Conservation (phyloP, 192 early-diverging fungal genomes). For the Lobosporangium transversale region DNA sequence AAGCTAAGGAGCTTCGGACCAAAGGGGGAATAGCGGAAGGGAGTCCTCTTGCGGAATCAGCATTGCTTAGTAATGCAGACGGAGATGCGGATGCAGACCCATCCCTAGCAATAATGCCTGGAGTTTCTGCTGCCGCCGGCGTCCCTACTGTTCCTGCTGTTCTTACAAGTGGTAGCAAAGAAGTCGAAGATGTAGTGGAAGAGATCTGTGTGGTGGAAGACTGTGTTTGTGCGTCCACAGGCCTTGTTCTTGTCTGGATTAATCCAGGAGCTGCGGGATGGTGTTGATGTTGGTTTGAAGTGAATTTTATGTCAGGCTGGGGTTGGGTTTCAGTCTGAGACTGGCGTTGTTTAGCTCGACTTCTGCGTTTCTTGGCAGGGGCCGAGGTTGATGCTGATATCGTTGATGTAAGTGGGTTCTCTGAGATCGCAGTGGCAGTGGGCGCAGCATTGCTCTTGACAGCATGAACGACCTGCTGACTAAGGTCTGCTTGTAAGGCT, state of each 20-base stretch:
- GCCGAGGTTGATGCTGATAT: neutral
- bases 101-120: too few species aligned
- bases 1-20: neutral
- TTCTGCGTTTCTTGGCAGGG: neutral
- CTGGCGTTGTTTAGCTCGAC: conserved; percentile 3
- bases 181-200: too few species aligned
- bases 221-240: neutral
- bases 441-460: neutral
- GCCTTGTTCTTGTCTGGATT: neutral
- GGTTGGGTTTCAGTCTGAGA: neutral
- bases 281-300: conserved; percentile 12
- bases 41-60: too few species aligned
- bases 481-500: conserved; percentile 12
- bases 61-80: too few species aligned
- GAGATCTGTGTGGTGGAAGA: neutral
- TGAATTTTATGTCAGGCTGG: neutral
- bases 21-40: too few species aligned
- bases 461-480: conserved; percentile 23
- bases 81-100: too few species aligned
- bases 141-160: too few species aligned
- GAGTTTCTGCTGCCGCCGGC: too few species aligned
- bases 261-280: conserved; percentile 19
- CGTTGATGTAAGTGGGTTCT: neutral
- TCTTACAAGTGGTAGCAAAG: too few species aligned
- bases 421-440: neutral